Base-by-base conservation (phyloP, 306 rosid genomes). In the Aeschynomene evenia region DNA sequence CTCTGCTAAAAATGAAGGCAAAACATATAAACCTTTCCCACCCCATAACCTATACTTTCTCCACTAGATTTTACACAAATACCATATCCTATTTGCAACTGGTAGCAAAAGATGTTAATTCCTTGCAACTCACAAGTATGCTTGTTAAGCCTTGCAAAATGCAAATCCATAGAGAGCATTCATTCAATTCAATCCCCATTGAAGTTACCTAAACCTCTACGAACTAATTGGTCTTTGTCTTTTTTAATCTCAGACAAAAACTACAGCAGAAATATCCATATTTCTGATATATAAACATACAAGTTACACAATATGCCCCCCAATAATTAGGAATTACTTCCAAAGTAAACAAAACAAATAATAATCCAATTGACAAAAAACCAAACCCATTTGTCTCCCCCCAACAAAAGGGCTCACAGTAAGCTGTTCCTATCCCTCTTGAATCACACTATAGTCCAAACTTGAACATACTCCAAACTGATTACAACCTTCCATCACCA, bases 401-500 rank as follows among this genome's bases (percentile, higher is more conserved):
- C 21, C 21, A 45, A 5, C 19, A 42, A 16, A 23, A 39, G 54
- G 53, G 18, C 28, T 16, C 9, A n/a, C n/a, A 12, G 14, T 16
- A 66, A 37, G 42, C 60, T 49, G n/a, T n/a, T n/a, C n/a, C n/a
- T n/a, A n/a, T n/a, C n/a, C n/a, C n/a, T n/a, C n/a, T n/a, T n/a
- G n/a, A n/a, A n/a, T 54, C 62, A 54, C 21, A 16, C 40, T 9
- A 28, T 28, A 73, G 15, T 18, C 10, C n/a, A 23, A 40, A 42
- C 24, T 37, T 45, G 52, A 28, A 60, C 65, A 67, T 18, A 57
- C 21, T 49, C 74, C 22, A 23, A 19, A 65, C 3, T 24, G 5
- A 42, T 59, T 58, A 53, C 22, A 58, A 66, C 48, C 70, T 66
- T 72, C 49, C 11, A 23, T n/a, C 36, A 62, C 15, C 69, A 36